Evolutionary conservation across 306 rosid genomes (phyloP), one percentile per base, ranked within the genome.

Genomic region (Ceratonia siliqua): DNA sequence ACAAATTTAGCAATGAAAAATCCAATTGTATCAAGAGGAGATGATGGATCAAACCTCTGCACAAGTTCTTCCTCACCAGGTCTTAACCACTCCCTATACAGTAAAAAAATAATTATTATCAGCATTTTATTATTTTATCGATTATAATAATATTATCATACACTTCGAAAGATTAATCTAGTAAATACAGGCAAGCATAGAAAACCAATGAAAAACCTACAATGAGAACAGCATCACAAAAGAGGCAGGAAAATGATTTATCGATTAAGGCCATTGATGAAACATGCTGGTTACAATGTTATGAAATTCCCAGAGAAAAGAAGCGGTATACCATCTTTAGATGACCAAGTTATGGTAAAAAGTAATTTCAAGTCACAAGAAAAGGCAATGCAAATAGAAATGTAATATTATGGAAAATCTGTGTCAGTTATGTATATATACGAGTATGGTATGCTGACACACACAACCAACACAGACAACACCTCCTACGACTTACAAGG

Each of bases 11-110:
- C 96, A 53, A 94, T 87, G 91, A 94, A 94, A 83, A 94, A 91
- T 12, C 97, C 98, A 25, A 91, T 94, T 4, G 98, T 91, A 66
- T 94, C 96, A 3, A 90, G 90, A 4, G 87, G 72, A 4, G 90
- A 80, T 1, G 93, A 94, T 17, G 98, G 98, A 85, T 94, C 97
- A 45, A 94, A 94, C 84, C 98, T 91, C 78, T 91, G 98, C 81
- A 94, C 98, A 27, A 91, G 96, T 77, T 87, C 85, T 87, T 91
- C 98, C 80, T 94, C 97, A 10, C 96, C 96, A 6, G 95, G 95
- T 82, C 89, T 82, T 75, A 94, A 79, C 98, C 97, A 91, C 77
- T 91, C 91, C 73, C 96, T 91, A 87, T 42, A 79, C 17, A 75
- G 27, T 5, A 7, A 1, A 43, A 76, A 42, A 1, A 41, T n/a